Percentiles rank a stretch among this genome's conserved stretches.
These are phyloP conservation scores for Geotrichum aggregatum DNA, from an alignment of 1,139 yeast species.

Conservation along the genomic window DNA sequence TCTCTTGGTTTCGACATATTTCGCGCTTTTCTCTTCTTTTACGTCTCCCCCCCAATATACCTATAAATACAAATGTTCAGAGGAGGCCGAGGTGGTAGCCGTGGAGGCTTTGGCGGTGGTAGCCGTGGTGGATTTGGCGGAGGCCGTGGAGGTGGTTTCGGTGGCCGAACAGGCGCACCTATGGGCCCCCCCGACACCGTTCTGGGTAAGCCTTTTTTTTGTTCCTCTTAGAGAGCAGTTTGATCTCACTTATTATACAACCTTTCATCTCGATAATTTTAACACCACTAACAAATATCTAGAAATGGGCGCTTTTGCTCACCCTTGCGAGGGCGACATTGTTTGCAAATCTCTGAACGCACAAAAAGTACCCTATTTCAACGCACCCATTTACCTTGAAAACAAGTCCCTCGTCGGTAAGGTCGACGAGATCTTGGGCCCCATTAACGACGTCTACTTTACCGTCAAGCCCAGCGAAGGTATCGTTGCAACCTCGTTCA, in stretches of 20 bases:
- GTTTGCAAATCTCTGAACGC: slow-evolving; percentile 87
- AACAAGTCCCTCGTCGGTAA: slow-evolving; percentile 92
- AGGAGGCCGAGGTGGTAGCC: slow-evolving; percentile 47
- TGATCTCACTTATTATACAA: background rate
- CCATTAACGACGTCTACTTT: slow-evolving; percentile 92
- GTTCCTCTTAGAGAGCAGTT: background rate
- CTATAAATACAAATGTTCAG: slow-evolving; percentile 27
- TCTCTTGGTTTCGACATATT: background rate
- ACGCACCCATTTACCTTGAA: slow-evolving; percentile 96
- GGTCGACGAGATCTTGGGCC: slow-evolving; percentile 97
- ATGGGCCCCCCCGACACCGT: slow-evolving; percentile 91
- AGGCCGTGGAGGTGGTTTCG: slow-evolving; percentile 56
- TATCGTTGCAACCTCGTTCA: slow-evolving; percentile 87
- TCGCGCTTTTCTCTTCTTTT: background rate
- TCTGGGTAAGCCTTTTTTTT: slow-evolving; percentile 30
- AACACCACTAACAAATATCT: slow-evolving; percentile 35
- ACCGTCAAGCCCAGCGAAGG: slow-evolving; percentile 96
- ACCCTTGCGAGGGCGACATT: slow-evolving; percentile 94
- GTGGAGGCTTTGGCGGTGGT: slow-evolving; percentile 36
- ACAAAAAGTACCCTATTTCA: slow-evolving; percentile 92
- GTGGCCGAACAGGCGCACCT: slow-evolving; percentile 30
- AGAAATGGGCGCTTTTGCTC: slow-evolving; percentile 92
- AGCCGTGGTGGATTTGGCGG: slow-evolving; percentile 39
- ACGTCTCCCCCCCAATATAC: background rate
- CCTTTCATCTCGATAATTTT: no score